Base-by-base conservation (phyloP, 192 early-diverging fungal genomes). In the Funneliformis geosporum region DNA sequence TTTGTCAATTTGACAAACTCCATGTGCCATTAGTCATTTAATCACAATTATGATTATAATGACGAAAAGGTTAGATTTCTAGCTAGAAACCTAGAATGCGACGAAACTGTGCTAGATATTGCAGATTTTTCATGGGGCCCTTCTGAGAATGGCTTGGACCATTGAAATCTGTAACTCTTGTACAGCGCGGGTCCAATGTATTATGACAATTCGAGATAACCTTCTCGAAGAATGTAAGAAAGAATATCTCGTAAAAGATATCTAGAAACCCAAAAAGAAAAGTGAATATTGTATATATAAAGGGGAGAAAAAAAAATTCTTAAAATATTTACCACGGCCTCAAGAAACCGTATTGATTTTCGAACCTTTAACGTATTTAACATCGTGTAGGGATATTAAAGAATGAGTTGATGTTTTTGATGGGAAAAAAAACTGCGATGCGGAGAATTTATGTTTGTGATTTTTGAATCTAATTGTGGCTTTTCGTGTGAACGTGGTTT, bases 31-130 rank as follows among this genome's bases (percentile, higher is more conserved):
- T n/a, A n/a, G 33, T 2, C 33, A 55, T 55, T 55, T 55, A 55
- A 55, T 55, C 50, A 55, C 18, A 55, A 55, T 33, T 33, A 55
- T 55, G 50, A 55, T 55, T 55, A 55, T 18, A 55, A 55, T 55
- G 50, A 55, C 50, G 33, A 33, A 55, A 50, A 55, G 50, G 16
- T 55, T 55, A 55, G 50, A 55, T n/a, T 55, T 16, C 18, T 55
- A 55, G 16, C 16, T 18, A n/a, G 50, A 55, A 55, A 55, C 1
- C 50, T 55, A 55, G 2, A 55, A 55, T 55, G 50, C 50, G 50
- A 55, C 50, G 50, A 55, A 55, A 55, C 50, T 55, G 50, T 55
- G 50, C 50, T 55, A 55, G 50, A 55, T 55, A 55, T 55, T 55
- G 50, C 50, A 55, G 50, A 55, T 21, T 7, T 55, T 55, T 55